Percentiles rank a stretch among this genome's conserved stretches.
Evolutionary conservation across 345 rosid species (phyloP).

Genomic region (Hypericum androsaemum): DNA sequence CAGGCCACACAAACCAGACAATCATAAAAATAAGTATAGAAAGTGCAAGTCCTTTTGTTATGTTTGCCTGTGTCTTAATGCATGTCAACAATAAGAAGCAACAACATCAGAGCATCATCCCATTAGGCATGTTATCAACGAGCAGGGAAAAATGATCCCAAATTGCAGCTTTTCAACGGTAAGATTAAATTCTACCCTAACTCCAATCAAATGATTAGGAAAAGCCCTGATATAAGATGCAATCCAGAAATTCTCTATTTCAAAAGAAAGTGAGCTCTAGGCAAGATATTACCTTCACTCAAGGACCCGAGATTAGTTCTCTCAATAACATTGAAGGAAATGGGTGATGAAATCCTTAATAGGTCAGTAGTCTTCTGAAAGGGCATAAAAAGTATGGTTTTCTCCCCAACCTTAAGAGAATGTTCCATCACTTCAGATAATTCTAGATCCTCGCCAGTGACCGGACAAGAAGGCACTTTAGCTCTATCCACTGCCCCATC

Average conservation of each 20-base stretch:
- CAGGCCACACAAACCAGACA: no score
- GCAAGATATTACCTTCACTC: slow-evolving; percentile 53
- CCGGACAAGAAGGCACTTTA: slow-evolving; percentile 39
- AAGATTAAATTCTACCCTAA: no score
- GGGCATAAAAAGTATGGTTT: slow-evolving; percentile 46
- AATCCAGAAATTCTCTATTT: not conserved
- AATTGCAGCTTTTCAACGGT: no score
- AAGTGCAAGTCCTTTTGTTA: no score
- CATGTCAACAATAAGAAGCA: no score
- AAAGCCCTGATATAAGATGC: not conserved
- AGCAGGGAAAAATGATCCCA: no score
- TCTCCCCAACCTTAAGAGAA: slow-evolving; percentile 61
- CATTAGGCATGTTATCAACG: no score
- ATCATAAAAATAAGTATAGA: no score
- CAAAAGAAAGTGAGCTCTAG: slow-evolving; percentile 3
- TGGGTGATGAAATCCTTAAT: slow-evolving; percentile 37
- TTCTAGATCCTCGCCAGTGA: slow-evolving; percentile 39
- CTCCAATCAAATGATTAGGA: no score
- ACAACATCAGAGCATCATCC: no score
- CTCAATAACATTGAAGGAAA: slow-evolving; percentile 52
- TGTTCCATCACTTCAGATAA: slow-evolving; percentile 38
- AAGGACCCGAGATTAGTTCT: slow-evolving; percentile 59
- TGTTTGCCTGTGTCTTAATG: no score
- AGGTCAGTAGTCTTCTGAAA: slow-evolving; percentile 34
- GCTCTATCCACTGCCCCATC: slow-evolving; percentile 17